A percentile compares a stretch with the other conserved stretches of the same genome.
phyloP scores from a whole-genome alignment of 129 eudicot species.

The Calendula officinalis region DNA sequence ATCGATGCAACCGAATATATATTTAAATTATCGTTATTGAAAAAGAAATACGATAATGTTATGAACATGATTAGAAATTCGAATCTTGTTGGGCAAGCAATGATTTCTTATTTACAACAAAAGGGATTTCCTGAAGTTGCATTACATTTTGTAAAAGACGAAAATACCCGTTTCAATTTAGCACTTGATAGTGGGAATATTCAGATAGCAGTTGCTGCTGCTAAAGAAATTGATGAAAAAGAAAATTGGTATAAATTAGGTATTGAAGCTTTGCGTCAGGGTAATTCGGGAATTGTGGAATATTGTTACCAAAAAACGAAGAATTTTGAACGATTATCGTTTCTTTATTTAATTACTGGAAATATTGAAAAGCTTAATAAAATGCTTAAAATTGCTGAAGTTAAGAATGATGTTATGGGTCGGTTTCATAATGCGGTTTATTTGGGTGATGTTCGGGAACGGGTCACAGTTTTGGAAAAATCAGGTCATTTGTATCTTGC shows the following conservation, averaged over 20 bases:
- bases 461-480: slow-evolving; percentile 44
- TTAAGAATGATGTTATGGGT: slow-evolving; percentile 49
- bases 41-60: slow-evolving; percentile 40
- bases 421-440: slow-evolving; percentile 55
- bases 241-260: slow-evolving; percentile 54
- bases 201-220: slow-evolving; percentile 50
- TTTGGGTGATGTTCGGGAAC: slow-evolving; percentile 39
- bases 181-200: slow-evolving; percentile 49
- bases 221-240: slow-evolving; percentile 52
- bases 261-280: slow-evolving; percentile 55
- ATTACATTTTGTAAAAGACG: slow-evolving; percentile 48
- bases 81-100: slow-evolving; percentile 50
- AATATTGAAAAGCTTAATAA: slow-evolving; percentile 39
- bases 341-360: slow-evolving; percentile 45
- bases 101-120: slow-evolving; percentile 51
- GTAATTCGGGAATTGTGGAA: slow-evolving; percentile 50
- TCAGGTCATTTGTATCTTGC: slow-evolving; percentile 57
- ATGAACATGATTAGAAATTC: slow-evolving; percentile 51
- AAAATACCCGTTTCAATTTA: slow-evolving; percentile 49
- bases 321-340: slow-evolving; percentile 49
- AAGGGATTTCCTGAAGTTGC: slow-evolving; percentile 58
- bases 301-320: slow-evolving; percentile 53
- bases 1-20: slow-evolving; percentile 49
- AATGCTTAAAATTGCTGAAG: slow-evolving; percentile 53
- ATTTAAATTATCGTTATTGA: slow-evolving; percentile 40